These are phyloP conservation scores for Lophiotrema nucula DNA, from an alignment of 495 filamentous ascomycete species.

Conservation along the genomic window DNA sequence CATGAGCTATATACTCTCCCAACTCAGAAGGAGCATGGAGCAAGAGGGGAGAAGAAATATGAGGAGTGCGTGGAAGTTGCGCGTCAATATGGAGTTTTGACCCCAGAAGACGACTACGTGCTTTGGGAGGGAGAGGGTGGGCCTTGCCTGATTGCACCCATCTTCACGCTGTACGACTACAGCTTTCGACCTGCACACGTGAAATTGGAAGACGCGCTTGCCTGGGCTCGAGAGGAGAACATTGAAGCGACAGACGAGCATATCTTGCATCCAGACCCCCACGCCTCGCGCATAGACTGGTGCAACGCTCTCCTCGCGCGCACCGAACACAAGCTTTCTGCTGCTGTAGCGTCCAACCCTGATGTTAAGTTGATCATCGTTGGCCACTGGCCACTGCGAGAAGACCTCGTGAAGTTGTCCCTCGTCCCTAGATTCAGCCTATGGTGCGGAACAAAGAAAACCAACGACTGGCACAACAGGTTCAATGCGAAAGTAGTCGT, in stretches of 20 bases:
- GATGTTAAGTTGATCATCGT: constrained; percentile 39
- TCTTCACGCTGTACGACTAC: constrained; percentile 47
- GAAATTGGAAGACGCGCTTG: constrained; percentile 35
- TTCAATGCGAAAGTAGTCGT: constrained; percentile 44
- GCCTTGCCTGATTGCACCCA: constrained; percentile 40
- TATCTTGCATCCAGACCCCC: constrained; percentile 40
- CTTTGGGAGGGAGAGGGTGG: constrained; percentile 42
- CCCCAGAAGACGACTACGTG: constrained; percentile 42
- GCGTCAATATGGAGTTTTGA: constrained; percentile 39
- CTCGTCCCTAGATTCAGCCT: constrained; percentile 40
- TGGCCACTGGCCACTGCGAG: constrained; percentile 44
- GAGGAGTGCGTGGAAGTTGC: constrained; percentile 39
- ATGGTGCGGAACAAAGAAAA: constrained; percentile 45
- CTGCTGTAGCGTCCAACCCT: constrained; percentile 30
- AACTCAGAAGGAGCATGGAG: constrained; percentile 31
- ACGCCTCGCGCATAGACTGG: constrained; percentile 40
- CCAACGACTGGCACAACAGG: constrained; percentile 42
- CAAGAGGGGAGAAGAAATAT: constrained; percentile 42
- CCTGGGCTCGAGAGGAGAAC: constrained; percentile 43
- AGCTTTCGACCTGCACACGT: constrained; percentile 41
- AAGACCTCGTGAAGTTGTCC: constrained; percentile 42
- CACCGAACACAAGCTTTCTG: constrained; percentile 36
- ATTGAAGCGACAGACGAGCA: constrained; percentile 43
- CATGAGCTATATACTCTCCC: constrained; percentile 44
- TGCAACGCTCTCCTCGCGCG: constrained; percentile 36